Base-by-base conservation (phyloP, 2,329 filamentous ascomycete genomes). In the Atkinsonella texensis region DNA sequence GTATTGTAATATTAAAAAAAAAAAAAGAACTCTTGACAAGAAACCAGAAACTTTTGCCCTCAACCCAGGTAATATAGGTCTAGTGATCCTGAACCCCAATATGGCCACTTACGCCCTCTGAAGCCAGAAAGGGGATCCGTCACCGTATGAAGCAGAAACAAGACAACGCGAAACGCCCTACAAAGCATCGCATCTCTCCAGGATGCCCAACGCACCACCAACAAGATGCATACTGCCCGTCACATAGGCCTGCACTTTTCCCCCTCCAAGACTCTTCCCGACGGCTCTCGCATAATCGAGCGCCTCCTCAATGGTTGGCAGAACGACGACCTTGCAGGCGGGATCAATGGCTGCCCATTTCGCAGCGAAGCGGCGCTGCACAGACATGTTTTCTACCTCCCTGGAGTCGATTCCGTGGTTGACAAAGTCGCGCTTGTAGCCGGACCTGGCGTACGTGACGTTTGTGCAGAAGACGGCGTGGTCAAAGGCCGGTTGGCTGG, bases 401-500 rank as follows among this genome's bases (percentile, higher is more conserved):
- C 67, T 69, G 13, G 77, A 72, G 53, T 79, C 70, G 56, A 75
- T 68, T 55, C 77, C 73, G 57, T 70, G 66, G 58, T 81, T 81
- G 50, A 81, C 73, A 58, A 80, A 79, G 59, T 83, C 76, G 60
- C 65, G 62, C 62, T 79, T 79, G 56, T 77, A 79, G 4, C 74
- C 73, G 17, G 70, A 71, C 42, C 67, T 61, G 7, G 71, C 69
- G 56, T 75, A 76, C 1, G 78, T 78, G 53, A 79, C 80, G 62
- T 95, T 95, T 1, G 86, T 87, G 64, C 86, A 93, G 70, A 95
- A 95, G 48, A 94, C 74, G 48, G 81, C 87, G 60, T 89, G 81
- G 18, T 82, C 80, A 63, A 94, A 91, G 0, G 69, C 59, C 1
- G 65, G 57, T 10, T 56, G 54, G 23, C 44, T 40, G 11, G 58